Conservation (phyloP, 306 rosid genomes). For the Luffa acutangula region DNA sequence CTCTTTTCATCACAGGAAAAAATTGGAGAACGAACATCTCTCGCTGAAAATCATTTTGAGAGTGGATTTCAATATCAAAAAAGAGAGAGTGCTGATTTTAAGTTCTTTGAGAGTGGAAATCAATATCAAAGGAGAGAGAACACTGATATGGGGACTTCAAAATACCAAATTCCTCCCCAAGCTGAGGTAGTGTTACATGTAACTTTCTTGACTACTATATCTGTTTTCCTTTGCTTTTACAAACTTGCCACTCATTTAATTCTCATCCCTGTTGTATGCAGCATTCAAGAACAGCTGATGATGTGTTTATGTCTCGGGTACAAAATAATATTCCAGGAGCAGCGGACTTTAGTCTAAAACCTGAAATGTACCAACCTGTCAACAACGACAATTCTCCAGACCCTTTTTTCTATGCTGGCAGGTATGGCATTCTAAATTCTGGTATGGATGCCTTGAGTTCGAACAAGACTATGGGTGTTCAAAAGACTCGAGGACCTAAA, state of each 20-base stretch:
- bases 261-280: background rate
- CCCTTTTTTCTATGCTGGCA: conserved; percentile 21
- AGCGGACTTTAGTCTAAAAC: background rate
- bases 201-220: background rate
- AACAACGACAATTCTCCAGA: conserved; percentile 19
- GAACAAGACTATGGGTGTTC: background rate
- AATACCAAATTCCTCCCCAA: conserved; percentile 29
- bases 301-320: background rate
- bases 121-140: conserved; percentile 23
- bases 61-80: conserved; percentile 26
- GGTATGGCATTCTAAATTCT: conserved; percentile 17
- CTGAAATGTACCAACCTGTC: background rate
- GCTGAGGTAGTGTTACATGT: conserved; percentile 45
- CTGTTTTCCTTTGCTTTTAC: background rate
- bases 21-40: conserved; percentile 50
- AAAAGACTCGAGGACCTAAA: background rate
- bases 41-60: conserved; percentile 29
- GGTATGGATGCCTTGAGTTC: background rate
- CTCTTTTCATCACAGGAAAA: conserved; percentile 44
- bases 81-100: conserved; percentile 31
- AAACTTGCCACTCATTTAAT: background rate
- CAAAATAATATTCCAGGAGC: background rate
- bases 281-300: conserved; percentile 6
- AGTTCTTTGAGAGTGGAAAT: background rate
- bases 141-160: conserved; percentile 30